Evolutionary conservation across 108 stramenopile genomes (phyloP).

Genomic region (Cyclotella cryptica): DNA sequence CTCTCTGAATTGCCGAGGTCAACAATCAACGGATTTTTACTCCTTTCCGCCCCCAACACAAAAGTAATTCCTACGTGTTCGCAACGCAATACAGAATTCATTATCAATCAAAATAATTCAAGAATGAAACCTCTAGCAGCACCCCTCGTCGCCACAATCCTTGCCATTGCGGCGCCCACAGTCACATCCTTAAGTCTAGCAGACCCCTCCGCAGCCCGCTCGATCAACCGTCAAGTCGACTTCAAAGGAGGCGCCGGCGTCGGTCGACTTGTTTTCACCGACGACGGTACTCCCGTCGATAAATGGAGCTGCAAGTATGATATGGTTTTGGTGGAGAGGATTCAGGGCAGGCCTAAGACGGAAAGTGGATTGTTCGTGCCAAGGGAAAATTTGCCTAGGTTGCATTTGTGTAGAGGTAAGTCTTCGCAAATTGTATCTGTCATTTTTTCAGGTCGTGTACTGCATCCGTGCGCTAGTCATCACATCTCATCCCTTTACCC

Average conservation of each 20-base stretch:
- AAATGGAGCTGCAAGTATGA: conserved; percentile 75
- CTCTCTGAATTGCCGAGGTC: too few relatives aligned
- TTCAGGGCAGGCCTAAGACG: conserved; percentile 72
- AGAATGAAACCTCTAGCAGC: background rate
- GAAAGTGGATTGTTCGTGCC: conserved; percentile 82
- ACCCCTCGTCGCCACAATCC: conserved; percentile 8
- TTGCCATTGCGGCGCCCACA: conserved; percentile 13
- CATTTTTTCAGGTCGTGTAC: background rate
- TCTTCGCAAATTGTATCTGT: conserved; percentile 7
- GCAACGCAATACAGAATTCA: too few relatives aligned
- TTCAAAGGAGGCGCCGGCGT: conserved; percentile 80
- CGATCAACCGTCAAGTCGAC: conserved; percentile 48
- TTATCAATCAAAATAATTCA: background rate
- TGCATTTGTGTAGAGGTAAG: conserved; percentile 76
- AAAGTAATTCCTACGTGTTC: too few relatives aligned
- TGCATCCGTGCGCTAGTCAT: background rate
- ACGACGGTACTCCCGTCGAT: conserved; percentile 39
- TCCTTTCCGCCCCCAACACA: too few relatives aligned
- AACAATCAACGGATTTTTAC: too few relatives aligned
- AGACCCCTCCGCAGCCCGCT: conserved; percentile 52
- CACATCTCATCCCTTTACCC: background rate
- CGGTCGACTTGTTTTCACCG: conserved; percentile 70
- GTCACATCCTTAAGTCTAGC: conserved; percentile 23
- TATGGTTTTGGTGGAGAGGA: conserved; percentile 89
- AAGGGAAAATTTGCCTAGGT: conserved; percentile 80